Evolutionary conservation across 352 stramenopile species (phyloP), one percentile per base, ranked within the genome.

Genomic region (Hyaloperonospora brassicae): DNA sequence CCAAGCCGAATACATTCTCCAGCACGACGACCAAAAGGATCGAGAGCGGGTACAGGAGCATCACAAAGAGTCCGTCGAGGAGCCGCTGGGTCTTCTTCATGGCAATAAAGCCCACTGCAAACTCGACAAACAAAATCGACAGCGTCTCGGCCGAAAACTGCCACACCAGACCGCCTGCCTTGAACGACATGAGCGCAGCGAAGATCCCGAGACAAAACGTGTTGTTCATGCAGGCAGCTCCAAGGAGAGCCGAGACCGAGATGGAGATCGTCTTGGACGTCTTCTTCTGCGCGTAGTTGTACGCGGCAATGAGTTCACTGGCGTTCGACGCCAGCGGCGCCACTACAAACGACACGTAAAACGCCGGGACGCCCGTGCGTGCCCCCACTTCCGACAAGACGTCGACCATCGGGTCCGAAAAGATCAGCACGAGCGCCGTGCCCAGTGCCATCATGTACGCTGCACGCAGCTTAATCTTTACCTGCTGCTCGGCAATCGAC

Each of bases 131-230:
- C 34, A 99, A 72, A 64, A 99, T 98, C 45, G 93, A 67, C 49
- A 98, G 85, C 9, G 95, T 98, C 73, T 99, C 97, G 23, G 96
- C 95, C 50, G 88, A 97, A 71, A 98, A 99, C 68, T 98, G 72
- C 97, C 97, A 99, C 47, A 96, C 91, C 22, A 99, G 76, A 5
- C 84, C 79, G 38, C 73, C 68, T 22, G 57, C 71, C 70, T 96
- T 92, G 61, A 97, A 96, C 59, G 89, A 98, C 66, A 98, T 97
- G 39, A 99, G 81, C 54, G 88, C 84, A 59, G 98, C 95, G 58
- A 99, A 98, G 62, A 99, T 97, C 31, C 88, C 95, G 17, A 99
- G 79, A 62, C 93, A 98, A 66, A 99, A 98, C n/a, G 97, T 99
- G 77, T 99, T 99, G 84, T 99, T 99, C 95, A 99, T 98, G 66